phyloP scores from a whole-genome alignment of 2,329 filamentous ascomycete species.

The Pseudopyricularia cyperi region DNA sequence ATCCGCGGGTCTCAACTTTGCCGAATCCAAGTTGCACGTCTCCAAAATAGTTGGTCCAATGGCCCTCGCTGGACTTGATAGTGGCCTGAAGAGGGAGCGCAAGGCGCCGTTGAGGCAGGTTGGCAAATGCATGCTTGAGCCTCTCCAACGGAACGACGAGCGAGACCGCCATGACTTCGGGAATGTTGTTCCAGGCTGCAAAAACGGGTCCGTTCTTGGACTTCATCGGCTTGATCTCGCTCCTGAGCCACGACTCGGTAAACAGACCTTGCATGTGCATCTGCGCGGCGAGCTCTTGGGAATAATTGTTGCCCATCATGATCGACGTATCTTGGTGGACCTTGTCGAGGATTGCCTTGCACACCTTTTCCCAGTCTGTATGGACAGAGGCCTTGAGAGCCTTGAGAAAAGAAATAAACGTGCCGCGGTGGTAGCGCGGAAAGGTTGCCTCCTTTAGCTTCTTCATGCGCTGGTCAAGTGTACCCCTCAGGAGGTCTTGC shows the following conservation, averaged over 20 bases:
- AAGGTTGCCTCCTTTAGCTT: conserved; percentile 8
- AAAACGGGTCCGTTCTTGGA: conserved; percentile 13
- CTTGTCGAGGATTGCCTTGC: conserved; percentile 14
- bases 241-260: conserved; percentile 17
- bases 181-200: conserved; percentile 22
- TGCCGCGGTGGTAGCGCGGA: conserved; percentile 22
- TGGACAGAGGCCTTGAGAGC: conserved; percentile 18
- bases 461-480: conserved; percentile 3
- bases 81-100: not conserved
- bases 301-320: conserved; percentile 16
- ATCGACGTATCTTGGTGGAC: conserved; percentile 17
- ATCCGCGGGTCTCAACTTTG: conserved; percentile 13
- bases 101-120: not conserved
- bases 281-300: conserved; percentile 21
- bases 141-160: conserved; percentile 18
- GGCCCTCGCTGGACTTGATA: not conserved
- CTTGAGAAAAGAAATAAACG: conserved; percentile 24
- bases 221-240: conserved; percentile 9
- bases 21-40: conserved; percentile 29
- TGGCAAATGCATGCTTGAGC: conserved; percentile 15
- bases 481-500: conserved; percentile 3
- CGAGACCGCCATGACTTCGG: conserved; percentile 22
- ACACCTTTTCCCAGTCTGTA: conserved; percentile 20
- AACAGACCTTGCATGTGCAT: conserved; percentile 21
- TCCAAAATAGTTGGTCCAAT: conserved; percentile 22